Conservation (phyloP, 352 stramenopile genomes). For the Pythium folliculosum region DNA sequence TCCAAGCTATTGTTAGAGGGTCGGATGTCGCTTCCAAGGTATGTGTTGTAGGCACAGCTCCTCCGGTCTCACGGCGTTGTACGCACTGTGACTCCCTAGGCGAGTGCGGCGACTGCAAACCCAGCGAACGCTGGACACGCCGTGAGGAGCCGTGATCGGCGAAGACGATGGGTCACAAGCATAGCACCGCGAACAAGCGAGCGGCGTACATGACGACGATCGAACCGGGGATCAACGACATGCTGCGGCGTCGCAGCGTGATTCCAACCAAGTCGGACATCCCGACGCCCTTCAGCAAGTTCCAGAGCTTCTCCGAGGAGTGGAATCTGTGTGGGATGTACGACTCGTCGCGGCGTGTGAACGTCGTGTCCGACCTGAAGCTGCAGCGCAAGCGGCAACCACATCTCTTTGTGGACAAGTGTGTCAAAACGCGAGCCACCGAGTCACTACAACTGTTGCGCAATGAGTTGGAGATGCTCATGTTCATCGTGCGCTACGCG, state of each 20-base stretch:
- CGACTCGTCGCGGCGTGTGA: conserved; percentile 52
- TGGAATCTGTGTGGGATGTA: conserved; percentile 68
- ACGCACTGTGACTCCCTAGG: too few species aligned
- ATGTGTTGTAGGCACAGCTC: too few species aligned
- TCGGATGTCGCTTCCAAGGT: too few species aligned
- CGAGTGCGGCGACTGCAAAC: too few species aligned
- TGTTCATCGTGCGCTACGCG: conserved; percentile 50
- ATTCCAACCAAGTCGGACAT: conserved; percentile 27
- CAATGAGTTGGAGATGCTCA: conserved; percentile 67
- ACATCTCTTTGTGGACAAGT: conserved; percentile 61
- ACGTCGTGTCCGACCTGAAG: conserved; percentile 57
- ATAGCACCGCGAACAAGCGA: conserved; percentile 15
- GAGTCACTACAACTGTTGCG: conserved; percentile 40
- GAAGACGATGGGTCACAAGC: conserved; percentile 11
- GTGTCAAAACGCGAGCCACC: conserved; percentile 41
- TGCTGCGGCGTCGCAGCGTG: conserved; percentile 15
- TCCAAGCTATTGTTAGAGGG: too few species aligned
- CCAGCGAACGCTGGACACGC: too few species aligned
- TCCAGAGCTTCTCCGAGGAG: conserved; percentile 56
- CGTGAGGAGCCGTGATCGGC: too few species aligned
- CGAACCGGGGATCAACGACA: conserved; percentile 17
- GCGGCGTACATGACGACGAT: conserved; percentile 21
- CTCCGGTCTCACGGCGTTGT: too few species aligned
- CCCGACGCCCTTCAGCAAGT: conserved; percentile 45
- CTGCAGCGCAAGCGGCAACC: conserved; percentile 48